Evolutionary conservation across 177 flowering plant species (phyloP).

Genomic region (Vitis hybrid): DNA sequence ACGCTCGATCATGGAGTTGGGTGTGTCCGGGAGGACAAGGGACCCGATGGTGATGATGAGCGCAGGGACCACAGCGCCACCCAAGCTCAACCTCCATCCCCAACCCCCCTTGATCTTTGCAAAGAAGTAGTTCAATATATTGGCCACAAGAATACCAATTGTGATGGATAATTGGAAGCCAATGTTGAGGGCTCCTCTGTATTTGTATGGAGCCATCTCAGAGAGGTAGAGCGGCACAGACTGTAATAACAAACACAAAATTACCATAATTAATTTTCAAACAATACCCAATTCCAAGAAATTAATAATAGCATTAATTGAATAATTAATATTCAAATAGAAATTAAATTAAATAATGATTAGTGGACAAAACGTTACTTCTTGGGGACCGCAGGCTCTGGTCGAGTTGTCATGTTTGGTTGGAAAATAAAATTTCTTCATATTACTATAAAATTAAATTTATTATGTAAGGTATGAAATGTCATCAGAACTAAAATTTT

Average conservation of each 20-base stretch:
- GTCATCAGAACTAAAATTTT: neutral
- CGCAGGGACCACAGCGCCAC: slow-evolving; percentile 76
- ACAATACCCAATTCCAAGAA: too few relatives aligned
- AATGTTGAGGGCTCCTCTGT: slow-evolving; percentile 75
- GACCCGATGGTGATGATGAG: slow-evolving; percentile 64
- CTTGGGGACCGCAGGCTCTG: slow-evolving; percentile 3
- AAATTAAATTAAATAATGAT: neutral
- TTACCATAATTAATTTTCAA: slow-evolving; percentile 2
- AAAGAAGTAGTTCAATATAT: slow-evolving; percentile 66
- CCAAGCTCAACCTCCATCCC: slow-evolving; percentile 81
- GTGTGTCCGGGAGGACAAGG: slow-evolving; percentile 72
- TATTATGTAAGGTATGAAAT: neutral
- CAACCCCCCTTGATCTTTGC: slow-evolving; percentile 62
- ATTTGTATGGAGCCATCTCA: slow-evolving; percentile 83
- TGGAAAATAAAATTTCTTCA: neutral
- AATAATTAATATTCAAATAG: too few relatives aligned
- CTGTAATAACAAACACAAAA: slow-evolving; percentile 34
- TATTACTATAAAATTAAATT: neutral
- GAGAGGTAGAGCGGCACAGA: slow-evolving; percentile 83
- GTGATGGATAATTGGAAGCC: slow-evolving; percentile 78
- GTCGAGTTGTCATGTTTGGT: slow-evolving; percentile 17
- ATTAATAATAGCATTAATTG: too few relatives aligned
- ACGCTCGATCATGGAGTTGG: slow-evolving; percentile 79
- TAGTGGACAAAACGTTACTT: neutral
- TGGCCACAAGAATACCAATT: slow-evolving; percentile 68